Evolutionary conservation across 768 basidiomycete species (phyloP).

Genomic region (Phaeolepiota aurea): DNA sequence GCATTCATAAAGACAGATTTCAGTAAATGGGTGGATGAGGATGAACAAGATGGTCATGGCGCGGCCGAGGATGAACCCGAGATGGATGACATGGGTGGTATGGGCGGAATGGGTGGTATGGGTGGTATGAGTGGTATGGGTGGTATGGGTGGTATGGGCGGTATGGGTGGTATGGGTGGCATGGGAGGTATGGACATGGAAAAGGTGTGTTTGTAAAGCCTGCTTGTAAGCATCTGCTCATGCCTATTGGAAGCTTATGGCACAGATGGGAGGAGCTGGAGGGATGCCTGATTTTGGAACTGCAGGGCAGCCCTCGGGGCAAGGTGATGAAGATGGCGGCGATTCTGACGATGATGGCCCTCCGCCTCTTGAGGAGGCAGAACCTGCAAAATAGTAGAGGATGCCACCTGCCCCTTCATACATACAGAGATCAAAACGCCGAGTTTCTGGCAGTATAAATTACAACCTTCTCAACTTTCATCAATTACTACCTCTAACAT

Average conservation of each 20-base stretch:
- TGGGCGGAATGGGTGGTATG: constrained; percentile 42
- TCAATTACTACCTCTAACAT: constrained; percentile 39
- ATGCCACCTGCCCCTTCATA: neutral
- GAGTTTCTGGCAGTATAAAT: too few species aligned
- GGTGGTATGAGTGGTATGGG: constrained; percentile 45
- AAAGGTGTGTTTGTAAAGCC: constrained; percentile 41
- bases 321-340: constrained; percentile 26
- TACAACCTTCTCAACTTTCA: constrained; percentile 10
- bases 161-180: constrained; percentile 42
- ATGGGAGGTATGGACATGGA: constrained; percentile 59
- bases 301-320: neutral
- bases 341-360: constrained; percentile 62
- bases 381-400: constrained; percentile 10
- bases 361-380: constrained; percentile 73
- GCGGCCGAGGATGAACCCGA: constrained; percentile 38
- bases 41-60: constrained; percentile 75
- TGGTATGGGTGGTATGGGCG: constrained; percentile 51
- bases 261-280: constrained; percentile 27
- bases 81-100: constrained; percentile 35
- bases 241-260: constrained; percentile 36
- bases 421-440: neutral
- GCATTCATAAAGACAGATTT: constrained; percentile 93
- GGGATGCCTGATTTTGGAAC: constrained; percentile 14
- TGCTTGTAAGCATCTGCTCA: neutral
- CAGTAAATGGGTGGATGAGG: constrained; percentile 93